A percentile compares a stretch with the other conserved stretches of the same genome.
These are phyloP conservation scores for Tolypocladium inflatum DNA, from an alignment of 2,329 filamentous ascomycete genomes.

Conservation along the genomic window DNA sequence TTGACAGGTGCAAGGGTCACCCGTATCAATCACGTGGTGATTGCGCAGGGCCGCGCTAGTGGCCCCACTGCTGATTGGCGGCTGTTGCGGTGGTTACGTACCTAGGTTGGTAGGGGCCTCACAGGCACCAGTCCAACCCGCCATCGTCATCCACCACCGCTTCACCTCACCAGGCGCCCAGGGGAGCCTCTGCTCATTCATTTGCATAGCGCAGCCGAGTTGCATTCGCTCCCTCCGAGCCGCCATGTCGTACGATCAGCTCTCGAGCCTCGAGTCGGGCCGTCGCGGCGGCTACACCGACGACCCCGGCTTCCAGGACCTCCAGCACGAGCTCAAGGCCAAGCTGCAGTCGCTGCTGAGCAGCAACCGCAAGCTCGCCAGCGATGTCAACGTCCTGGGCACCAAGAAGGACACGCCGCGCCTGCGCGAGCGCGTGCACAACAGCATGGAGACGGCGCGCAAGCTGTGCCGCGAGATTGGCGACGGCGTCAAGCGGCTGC, in stretches of 20 bases:
- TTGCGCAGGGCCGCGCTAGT: constrained; percentile 4
- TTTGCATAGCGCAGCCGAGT: background rate
- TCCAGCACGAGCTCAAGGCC: constrained; percentile 76
- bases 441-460: constrained; percentile 76
- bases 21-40: constrained; percentile 18
- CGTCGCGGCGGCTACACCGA: constrained; percentile 74
- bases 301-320: constrained; percentile 81
- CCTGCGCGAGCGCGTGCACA: constrained; percentile 82
- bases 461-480: constrained; percentile 84
- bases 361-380: constrained; percentile 76
- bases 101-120: constrained; percentile 6
- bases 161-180: background rate
- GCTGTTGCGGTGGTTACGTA: constrained; percentile 17
- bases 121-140: constrained; percentile 6
- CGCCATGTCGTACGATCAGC: constrained; percentile 82
- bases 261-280: constrained; percentile 70
- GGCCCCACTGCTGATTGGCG: background rate
- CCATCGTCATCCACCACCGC: background rate
- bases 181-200: background rate
- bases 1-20: constrained; percentile 6
- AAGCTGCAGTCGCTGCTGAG: constrained; percentile 83
- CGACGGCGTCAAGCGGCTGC: constrained; percentile 86
- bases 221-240: background rate
- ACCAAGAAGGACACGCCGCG: constrained; percentile 87
- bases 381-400: constrained; percentile 76